A percentile compares a stretch with the other conserved stretches of the same genome.
phyloP scores from a whole-genome alignment of 441 rosid species.

The Eutrema salsugineum region DNA sequence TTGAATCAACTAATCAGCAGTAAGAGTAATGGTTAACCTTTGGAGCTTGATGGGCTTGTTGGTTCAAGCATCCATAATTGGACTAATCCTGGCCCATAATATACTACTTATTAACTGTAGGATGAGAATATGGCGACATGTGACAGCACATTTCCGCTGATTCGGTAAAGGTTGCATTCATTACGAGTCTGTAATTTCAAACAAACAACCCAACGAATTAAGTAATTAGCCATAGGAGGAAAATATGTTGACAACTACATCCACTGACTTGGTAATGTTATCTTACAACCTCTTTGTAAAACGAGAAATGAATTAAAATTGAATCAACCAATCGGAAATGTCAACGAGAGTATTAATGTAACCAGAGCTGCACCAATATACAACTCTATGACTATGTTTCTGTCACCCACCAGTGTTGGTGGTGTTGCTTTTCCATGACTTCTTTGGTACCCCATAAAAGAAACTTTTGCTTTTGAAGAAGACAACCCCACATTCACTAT shows the following conservation, averaged over 20 bases:
- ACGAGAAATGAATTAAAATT: neutral
- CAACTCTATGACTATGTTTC: neutral
- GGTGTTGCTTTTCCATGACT: neutral
- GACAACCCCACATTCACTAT: neutral
- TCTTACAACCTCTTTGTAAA: neutral
- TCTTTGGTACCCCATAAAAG: neutral
- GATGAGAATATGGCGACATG: neutral
- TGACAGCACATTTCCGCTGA: neutral
- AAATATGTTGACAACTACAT: constrained; percentile 3
- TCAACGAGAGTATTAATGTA: neutral
- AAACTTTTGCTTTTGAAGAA: constrained; percentile 8
- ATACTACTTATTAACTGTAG: neutral
- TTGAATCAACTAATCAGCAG: no score
- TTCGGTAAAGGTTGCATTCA: neutral
- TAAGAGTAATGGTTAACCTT: no score
- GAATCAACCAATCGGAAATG: neutral
- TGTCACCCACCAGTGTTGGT: constrained; percentile 14
- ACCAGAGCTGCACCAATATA: neutral
- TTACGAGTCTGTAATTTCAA: neutral
- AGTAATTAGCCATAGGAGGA: neutral
- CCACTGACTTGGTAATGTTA: neutral
- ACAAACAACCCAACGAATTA: neutral
- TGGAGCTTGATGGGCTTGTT: neutral
- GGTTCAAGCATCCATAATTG: neutral
- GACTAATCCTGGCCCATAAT: neutral